Percentiles rank a stretch among this genome's conserved stretches.
These are phyloP conservation scores for Jaapia argillacea DNA, from an alignment of 768 basidiomycete genomes.

Conservation along the genomic window DNA sequence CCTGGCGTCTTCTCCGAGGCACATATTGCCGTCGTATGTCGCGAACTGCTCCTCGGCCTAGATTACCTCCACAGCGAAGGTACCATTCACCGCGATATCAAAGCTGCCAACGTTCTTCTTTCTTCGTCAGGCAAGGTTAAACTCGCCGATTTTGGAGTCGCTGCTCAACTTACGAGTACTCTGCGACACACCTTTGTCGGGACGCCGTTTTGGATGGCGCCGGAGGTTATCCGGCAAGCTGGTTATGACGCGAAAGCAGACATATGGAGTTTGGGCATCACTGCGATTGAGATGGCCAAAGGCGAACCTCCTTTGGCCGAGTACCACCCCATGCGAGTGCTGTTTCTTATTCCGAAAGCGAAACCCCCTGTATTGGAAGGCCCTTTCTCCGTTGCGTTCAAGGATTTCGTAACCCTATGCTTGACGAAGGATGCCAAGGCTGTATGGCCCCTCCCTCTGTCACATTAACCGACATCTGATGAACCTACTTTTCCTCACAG, in stretches of 20 bases:
- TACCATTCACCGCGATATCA: slow-evolving; percentile 98
- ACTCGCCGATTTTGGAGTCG: slow-evolving; percentile 97
- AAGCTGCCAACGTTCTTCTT: slow-evolving; percentile 91
- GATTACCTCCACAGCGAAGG: slow-evolving; percentile 94
- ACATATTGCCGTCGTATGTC: slow-evolving; percentile 91
- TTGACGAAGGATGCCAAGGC: slow-evolving; percentile 84
- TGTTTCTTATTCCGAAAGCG: slow-evolving; percentile 96
- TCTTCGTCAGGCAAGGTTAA: slow-evolving; percentile 91
- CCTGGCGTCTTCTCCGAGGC: slow-evolving; percentile 84
- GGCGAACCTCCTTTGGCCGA: slow-evolving; percentile 95
- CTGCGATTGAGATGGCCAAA: slow-evolving; percentile 96
- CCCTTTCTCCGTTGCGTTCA: slow-evolving; percentile 74
- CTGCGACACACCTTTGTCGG: slow-evolving; percentile 96
- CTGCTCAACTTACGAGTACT: slow-evolving; percentile 91
- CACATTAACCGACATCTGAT: too few relatives aligned
- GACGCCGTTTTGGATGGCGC: slow-evolving; percentile 98
- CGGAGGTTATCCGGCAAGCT: slow-evolving; percentile 94
- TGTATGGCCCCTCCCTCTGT: slow-evolving; percentile 44
- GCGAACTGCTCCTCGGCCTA: slow-evolving; percentile 85
- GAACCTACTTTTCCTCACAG: too few relatives aligned
- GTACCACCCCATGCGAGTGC: slow-evolving; percentile 97
- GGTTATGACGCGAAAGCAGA: slow-evolving; percentile 96
- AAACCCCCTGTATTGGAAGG: slow-evolving; percentile 89
- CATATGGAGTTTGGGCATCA: slow-evolving; percentile 97
- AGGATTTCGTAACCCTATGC: slow-evolving; percentile 86